These are phyloP conservation scores for Hymenoscyphus scutula DNA, from an alignment of 2,329 filamentous ascomycete genomes.

Conservation along the genomic window DNA sequence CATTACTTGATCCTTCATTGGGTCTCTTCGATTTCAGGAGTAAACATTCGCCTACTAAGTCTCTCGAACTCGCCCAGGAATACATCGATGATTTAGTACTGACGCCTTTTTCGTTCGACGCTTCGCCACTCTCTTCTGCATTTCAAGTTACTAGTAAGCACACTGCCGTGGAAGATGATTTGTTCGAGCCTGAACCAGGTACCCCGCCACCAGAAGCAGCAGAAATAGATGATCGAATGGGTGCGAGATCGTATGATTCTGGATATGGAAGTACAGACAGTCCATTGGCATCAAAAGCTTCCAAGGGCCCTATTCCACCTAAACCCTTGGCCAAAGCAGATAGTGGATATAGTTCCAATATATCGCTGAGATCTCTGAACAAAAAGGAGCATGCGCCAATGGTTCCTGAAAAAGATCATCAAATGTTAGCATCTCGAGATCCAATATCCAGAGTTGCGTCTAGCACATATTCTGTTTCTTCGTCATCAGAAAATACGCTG, in stretches of 20 bases:
- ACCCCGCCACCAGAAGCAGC: slow-evolving; percentile 17
- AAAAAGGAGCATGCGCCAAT: slow-evolving; percentile 22
- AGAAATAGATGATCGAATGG: slow-evolving; percentile 8
- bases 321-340: slow-evolving; percentile 55
- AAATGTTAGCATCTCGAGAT: slow-evolving; percentile 22
- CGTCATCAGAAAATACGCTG: slow-evolving; percentile 16
- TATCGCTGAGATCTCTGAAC: slow-evolving; percentile 53
- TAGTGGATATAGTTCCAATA: slow-evolving; percentile 60
- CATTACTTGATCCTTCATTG: slow-evolving; percentile 21
- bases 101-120: slow-evolving; percentile 39
- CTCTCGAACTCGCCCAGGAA: slow-evolving; percentile 26
- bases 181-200: slow-evolving; percentile 41
- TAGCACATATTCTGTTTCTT: slow-evolving; percentile 20
- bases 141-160: slow-evolving; percentile 49
- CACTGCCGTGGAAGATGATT: slow-evolving; percentile 46
- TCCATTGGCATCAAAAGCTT: slow-evolving; percentile 12
- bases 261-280: slow-evolving; percentile 22
- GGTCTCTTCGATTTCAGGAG: slow-evolving; percentile 23
- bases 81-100: slow-evolving; percentile 30
- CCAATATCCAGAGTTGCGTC: slow-evolving; percentile 19
- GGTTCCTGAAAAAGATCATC: slow-evolving; percentile 20
- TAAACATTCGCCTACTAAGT: slow-evolving; percentile 25
- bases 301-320: slow-evolving; percentile 14
- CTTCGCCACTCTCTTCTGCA: slow-evolving; percentile 34
- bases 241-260: slow-evolving; percentile 29